Evolutionary conservation across 2,329 filamentous ascomycete species (phyloP).

Genomic region (Cladosporium cucumerinum): DNA sequence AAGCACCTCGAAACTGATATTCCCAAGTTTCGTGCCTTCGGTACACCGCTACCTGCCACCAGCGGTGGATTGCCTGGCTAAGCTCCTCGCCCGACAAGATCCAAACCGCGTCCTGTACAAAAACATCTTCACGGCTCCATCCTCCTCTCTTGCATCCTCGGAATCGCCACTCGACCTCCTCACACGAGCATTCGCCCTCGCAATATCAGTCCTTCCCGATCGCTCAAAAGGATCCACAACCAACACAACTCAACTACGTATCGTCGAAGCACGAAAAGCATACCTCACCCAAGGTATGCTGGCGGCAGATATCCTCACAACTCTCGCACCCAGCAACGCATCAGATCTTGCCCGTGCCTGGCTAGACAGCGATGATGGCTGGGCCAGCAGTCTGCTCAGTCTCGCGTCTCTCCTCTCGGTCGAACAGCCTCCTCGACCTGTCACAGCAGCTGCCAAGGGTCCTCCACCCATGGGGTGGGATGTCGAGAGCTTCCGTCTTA

Average conservation of each 20-base stretch:
- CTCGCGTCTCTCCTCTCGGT: constrained; percentile 70
- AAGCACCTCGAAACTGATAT: constrained; percentile 58
- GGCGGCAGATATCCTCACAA: constrained; percentile 81
- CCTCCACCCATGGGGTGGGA: constrained; percentile 28
- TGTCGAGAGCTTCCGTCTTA: constrained; percentile 33
- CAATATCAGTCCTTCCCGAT: constrained; percentile 81
- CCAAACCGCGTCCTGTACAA: constrained; percentile 86
- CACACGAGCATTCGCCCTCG: constrained; percentile 80
- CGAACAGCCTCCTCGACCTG: constrained; percentile 43
- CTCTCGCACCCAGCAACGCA: constrained; percentile 52
- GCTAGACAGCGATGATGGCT: constrained; percentile 79
- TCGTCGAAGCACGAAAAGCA: constrained; percentile 80
- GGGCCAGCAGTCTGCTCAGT: constrained; percentile 73
- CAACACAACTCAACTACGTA: constrained; percentile 48
- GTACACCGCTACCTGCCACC: constrained; percentile 85
- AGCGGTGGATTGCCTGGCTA: constrained; percentile 85
- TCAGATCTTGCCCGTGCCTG: constrained; percentile 68
- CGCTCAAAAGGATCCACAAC: constrained; percentile 55
- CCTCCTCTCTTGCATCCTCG: constrained; percentile 27
- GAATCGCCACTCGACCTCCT: constrained; percentile 70
- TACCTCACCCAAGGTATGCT: constrained; percentile 89
- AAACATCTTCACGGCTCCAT: constrained; percentile 68
- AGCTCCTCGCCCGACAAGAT: constrained; percentile 87
- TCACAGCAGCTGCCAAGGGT: constrained; percentile 18
- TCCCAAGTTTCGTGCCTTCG: constrained; percentile 74